Base-by-base conservation (phyloP, 2,329 filamentous ascomycete species). In the Blumeria graminis region DNA sequence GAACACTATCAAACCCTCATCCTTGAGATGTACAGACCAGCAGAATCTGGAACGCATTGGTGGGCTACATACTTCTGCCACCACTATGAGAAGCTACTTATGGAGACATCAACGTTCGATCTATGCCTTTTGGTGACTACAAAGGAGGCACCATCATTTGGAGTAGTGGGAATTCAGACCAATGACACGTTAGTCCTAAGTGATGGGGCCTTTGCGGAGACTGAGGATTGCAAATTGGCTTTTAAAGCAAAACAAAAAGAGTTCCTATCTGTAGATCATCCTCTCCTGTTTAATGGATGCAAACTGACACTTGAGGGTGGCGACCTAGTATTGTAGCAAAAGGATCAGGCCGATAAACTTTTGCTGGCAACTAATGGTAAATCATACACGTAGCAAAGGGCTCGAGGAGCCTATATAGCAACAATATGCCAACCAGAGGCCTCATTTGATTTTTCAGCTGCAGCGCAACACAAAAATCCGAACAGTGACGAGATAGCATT, bases 51-150 rank as follows among this genome's bases (percentile, higher is more conserved):
- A n/a, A 45, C 41, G n/a, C 41, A 45, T 16, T 56, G 43, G 55
- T 56, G 18, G n/a, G 18, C n/a, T 8, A 56, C 55, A 8, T 56
- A 56, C 32, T n/a, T 16, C 38, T 16, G 33, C 14, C 55, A 56
- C 39, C 55, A 56, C 43, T 35, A 16, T 22, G 41, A 56, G 13
- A 56, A 38, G 41, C 55, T 56, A 13, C 32, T 10, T 14, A n/a
- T 56, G 43, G 11, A 9, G 9, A 32, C 41, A 14, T 56, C 45
- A 28, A 56, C 55, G 22, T 56, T 38, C 35, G 55, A 56, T 39
- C 55, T 46, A 7, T 56, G 55, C 46, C 34, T 56, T 6, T 32
- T 56, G 6, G 18, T 45, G 18, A n/a, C 8, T n/a, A n/a, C 41
- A 8, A 45, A 45, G 18, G 45, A 48, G 6, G n/a, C n/a, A n/a